Percentiles rank a stretch among this genome's conserved stretches.
Conservation (phyloP, 2,329 filamentous ascomycete genomes). For the Penicillium brasilianum region DNA sequence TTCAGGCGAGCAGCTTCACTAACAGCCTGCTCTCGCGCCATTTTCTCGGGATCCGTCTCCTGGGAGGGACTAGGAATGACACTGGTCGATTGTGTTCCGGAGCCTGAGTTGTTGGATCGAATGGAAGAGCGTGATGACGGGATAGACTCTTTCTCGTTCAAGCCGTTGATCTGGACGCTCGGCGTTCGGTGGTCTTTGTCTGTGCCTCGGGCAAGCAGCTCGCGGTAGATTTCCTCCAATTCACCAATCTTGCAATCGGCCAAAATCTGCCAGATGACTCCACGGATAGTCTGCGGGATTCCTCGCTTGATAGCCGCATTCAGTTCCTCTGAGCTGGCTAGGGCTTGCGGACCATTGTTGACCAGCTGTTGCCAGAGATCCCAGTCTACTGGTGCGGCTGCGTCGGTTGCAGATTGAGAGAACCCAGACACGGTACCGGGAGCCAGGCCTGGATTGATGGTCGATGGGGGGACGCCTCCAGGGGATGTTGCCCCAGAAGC, state of each 20-base stretch:
- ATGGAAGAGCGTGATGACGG: slow-evolving; percentile 83
- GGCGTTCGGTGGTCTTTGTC: slow-evolving; percentile 65
- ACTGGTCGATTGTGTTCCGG: slow-evolving; percentile 61
- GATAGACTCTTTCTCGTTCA: slow-evolving; percentile 68
- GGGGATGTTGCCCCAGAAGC: slow-evolving; percentile 39
- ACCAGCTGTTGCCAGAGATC: slow-evolving; percentile 97
- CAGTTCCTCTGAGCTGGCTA: slow-evolving; percentile 87
- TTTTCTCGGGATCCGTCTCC: slow-evolving; percentile 67
- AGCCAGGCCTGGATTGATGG: slow-evolving; percentile 72
- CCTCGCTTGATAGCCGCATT: slow-evolving; percentile 90
- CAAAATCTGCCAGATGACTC: slow-evolving; percentile 98
- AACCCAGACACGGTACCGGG: slow-evolving; percentile 87
- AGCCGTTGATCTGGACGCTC: slow-evolving; percentile 59
- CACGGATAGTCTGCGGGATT: slow-evolving; percentile 91
- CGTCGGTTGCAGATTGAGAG: slow-evolving; percentile 70
- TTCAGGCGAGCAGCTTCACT: slow-evolving; percentile 72
- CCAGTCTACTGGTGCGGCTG: slow-evolving; percentile 83
- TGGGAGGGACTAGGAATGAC: slow-evolving; percentile 60
- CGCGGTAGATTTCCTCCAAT: slow-evolving; percentile 82
- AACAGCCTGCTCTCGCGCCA: slow-evolving; percentile 68
- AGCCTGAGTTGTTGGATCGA: slow-evolving; percentile 74
- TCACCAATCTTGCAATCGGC: slow-evolving; percentile 94
- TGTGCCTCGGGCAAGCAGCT: slow-evolving; percentile 78
- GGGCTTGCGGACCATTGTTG: slow-evolving; percentile 87
- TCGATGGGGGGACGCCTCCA: slow-evolving; percentile 60